Evolutionary conservation across 768 basidiomycete genomes (phyloP).

Genomic region (Serpula lacrymans): DNA sequence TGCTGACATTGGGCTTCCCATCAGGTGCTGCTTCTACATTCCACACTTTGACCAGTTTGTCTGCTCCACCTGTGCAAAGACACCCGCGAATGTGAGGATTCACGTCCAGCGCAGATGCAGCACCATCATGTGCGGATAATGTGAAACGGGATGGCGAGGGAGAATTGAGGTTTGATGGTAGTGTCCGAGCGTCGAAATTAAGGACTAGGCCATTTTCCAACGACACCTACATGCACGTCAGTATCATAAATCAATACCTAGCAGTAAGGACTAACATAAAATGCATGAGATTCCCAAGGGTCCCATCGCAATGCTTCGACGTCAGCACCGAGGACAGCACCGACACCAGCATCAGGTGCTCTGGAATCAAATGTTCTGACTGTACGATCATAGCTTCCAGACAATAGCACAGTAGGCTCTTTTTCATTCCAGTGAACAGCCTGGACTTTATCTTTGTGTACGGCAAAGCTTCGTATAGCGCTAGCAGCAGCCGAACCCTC

Average conservation of each 20-base stretch:
- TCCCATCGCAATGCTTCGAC: constrained; percentile 96
- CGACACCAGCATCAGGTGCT: constrained; percentile 76
- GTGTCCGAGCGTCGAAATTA: constrained; percentile 85
- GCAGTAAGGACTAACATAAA: constrained; percentile 67
- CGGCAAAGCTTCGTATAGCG: constrained; percentile 81
- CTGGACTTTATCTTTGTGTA: constrained; percentile 94
- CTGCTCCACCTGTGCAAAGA: constrained; percentile 90
- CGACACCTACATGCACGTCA: constrained; percentile 58
- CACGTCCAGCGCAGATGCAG: constrained; percentile 84
- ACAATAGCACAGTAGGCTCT: constrained; percentile 86
- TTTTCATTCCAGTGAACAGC: constrained; percentile 92
- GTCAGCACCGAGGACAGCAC: constrained; percentile 84
- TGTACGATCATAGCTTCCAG: constrained; percentile 92
- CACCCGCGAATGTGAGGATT: constrained; percentile 89
- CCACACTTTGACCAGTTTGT: constrained; percentile 97
- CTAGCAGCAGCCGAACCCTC: constrained; percentile 34
- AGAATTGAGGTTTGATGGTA: constrained; percentile 63
- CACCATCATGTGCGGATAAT: constrained; percentile 89
- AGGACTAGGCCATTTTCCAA: constrained; percentile 93
- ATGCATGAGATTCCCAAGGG: constrained; percentile 84
- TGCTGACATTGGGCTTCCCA: constrained; percentile 71
- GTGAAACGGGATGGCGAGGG: constrained; percentile 81
- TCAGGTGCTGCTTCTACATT: constrained; percentile 69
- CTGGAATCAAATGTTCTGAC: constrained; percentile 94
- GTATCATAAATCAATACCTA: constrained; percentile 3